Evolutionary conservation across 495 filamentous ascomycete genomes (phyloP).

Genomic region (Cudoniella acicularis): DNA sequence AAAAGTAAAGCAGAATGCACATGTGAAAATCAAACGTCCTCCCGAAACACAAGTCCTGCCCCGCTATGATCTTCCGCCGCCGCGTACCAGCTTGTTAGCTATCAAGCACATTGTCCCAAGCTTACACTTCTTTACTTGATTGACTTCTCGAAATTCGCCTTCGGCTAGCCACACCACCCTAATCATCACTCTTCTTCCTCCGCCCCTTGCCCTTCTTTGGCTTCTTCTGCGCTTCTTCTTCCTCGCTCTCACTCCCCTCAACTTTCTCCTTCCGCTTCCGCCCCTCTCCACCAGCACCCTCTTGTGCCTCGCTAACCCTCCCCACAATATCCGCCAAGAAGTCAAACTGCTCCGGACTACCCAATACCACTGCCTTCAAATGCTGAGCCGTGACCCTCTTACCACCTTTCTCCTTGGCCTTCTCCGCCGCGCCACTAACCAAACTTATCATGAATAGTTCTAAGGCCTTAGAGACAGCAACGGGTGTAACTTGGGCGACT

Average conservation of each 20-base stretch:
- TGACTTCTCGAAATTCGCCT: too few relatives aligned
- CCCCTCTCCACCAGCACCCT: constrained; percentile 21
- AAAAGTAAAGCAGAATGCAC: too few relatives aligned
- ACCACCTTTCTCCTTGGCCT: constrained; percentile 74
- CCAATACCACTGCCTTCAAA: constrained; percentile 81
- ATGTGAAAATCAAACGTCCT: too few relatives aligned
- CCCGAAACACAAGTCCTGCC: too few relatives aligned
- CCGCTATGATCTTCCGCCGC: too few relatives aligned
- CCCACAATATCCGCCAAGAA: constrained; percentile 89
- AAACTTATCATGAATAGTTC: constrained; percentile 97
- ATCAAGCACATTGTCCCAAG: too few relatives aligned
- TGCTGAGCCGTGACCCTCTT: constrained; percentile 89
- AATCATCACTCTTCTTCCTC: constrained; percentile 26
- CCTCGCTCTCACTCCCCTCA: constrained; percentile 12
- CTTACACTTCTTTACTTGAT: too few relatives aligned
- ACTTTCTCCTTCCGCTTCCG: constrained; percentile 16
- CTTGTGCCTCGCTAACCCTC: constrained; percentile 73
- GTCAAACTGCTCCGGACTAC: constrained; percentile 79
- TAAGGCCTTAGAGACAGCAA: constrained; percentile 88
- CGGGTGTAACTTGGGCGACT: constrained; percentile 93
- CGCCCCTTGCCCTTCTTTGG: constrained; percentile 24
- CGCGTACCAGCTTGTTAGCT: too few relatives aligned
- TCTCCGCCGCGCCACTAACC: constrained; percentile 78
- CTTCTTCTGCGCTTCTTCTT: constrained; percentile 20
- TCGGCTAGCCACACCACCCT: too few relatives aligned